Evolutionary conservation across 345 rosid species (phyloP).

Genomic region (Salix brachista): DNA sequence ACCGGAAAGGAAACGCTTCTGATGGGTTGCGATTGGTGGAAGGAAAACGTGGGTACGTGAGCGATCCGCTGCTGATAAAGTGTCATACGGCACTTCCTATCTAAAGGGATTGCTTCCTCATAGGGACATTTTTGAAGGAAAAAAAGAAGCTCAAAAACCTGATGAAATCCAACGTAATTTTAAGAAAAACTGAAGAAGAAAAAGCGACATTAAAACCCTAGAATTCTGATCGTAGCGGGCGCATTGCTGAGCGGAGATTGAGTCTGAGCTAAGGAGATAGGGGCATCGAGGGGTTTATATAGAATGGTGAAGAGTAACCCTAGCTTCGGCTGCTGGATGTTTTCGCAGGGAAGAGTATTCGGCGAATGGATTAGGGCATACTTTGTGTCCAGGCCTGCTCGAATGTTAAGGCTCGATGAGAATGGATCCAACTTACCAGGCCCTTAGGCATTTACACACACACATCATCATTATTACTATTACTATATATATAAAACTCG

Average conservation of each 20-base stretch:
- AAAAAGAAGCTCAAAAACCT: not conserved
- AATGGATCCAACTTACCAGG: not conserved
- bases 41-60: constrained; percentile 12
- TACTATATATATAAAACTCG: too few species aligned
- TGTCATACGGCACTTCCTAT: constrained; percentile 78
- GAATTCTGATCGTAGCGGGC: not conserved
- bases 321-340: not conserved
- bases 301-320: not conserved
- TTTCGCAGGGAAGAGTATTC: too few species aligned
- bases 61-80: constrained; percentile 29
- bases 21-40: constrained; percentile 15
- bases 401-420: not conserved
- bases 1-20: constrained; percentile 14
- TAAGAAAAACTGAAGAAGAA: not conserved
- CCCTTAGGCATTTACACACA: too few species aligned
- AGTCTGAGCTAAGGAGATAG: too few species aligned
- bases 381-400: too few species aligned
- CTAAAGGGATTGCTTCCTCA: constrained; percentile 51
- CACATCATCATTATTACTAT: too few species aligned
- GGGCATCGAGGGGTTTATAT: not conserved
- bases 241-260: too few species aligned
- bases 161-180: not conserved
- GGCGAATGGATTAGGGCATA: too few species aligned
- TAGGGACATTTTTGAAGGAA: constrained; percentile 8
- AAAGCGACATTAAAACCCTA: not conserved